Base-by-base conservation (phyloP, 148 eudicot species). In the Agrostemma githago region DNA sequence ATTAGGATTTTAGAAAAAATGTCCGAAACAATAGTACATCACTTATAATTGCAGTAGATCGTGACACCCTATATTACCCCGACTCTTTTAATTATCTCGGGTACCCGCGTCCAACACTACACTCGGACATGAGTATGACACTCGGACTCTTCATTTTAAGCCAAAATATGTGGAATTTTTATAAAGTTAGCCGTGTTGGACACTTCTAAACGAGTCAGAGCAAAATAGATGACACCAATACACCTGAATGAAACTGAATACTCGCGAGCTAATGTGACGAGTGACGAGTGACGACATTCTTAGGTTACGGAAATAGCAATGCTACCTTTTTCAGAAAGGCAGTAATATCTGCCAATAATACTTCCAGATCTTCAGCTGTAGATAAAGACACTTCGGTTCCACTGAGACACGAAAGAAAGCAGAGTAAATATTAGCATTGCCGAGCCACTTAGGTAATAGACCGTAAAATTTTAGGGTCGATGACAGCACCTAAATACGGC, bases 351-450 rank as follows among this genome's bases (percentile, higher is more conserved):
- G 74, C 74, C 75, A 81, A 67, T 71, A 93, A 63, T 62, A 72
- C 62, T 66, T 84, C 88, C 58, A 81, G 66, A 42, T 76, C 79
- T 74, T 83, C 87, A 68, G 66, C n/a, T 37, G 77, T 56, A 58
- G 92, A 78, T 19, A 91, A 59, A 75, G 89, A 88, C 68, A 86
- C 88, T 87, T 91, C 92, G 80, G 94, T 90, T 74, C 98, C 98
- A 88, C 96, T 93, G 85, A 73, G 79, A 71, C 69, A 34, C 58
- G 68, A 70, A 74, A 40, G 74, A 6, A 51, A 68, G 63, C 17
- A 37, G 74, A 46, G 19, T 72, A 76, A 53, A 15, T 12, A 40
- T 71, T 65, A 20, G 61, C 42, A 58, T 17, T 46, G 44, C 12
- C 43, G 37, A 44, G 53, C 46, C 15, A 54, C 7, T 48, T 6